Conservation (phyloP, 2,329 filamentous ascomycete genomes). For the Massarina eburnea region DNA sequence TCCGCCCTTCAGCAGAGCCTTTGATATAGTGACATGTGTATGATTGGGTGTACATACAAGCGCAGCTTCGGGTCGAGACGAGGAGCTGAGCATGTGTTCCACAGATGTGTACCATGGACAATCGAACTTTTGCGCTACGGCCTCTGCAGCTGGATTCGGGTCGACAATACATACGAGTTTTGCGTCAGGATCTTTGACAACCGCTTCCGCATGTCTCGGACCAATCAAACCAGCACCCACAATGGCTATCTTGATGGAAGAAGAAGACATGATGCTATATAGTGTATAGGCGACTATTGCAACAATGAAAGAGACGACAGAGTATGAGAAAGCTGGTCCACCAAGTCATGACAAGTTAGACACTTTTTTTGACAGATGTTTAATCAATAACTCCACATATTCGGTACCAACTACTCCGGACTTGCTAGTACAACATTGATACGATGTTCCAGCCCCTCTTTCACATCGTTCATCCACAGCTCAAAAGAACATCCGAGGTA, state of each 20-base stretch:
- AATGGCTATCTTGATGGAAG: slow-evolving; percentile 46
- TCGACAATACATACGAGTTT: slow-evolving; percentile 51
- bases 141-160: slow-evolving; percentile 43
- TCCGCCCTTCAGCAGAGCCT: slow-evolving; percentile 50
- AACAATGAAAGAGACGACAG: not conserved
- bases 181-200: slow-evolving; percentile 43
- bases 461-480: not conserved
- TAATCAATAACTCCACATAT: not conserved
- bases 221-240: slow-evolving; percentile 55
- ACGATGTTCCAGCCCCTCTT: not conserved
- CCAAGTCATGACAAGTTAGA: not conserved
- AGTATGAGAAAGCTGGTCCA: not conserved
- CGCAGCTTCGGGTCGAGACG: slow-evolving; percentile 53
- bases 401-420: not conserved
- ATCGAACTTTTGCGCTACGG: slow-evolving; percentile 40
- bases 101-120: slow-evolving; percentile 48
- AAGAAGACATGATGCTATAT: not conserved
- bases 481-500: not conserved
- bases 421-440: not conserved
- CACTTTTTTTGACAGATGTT: not conserved
- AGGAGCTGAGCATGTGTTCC: slow-evolving; percentile 45
- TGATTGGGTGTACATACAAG: slow-evolving; percentile 63
- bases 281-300: not conserved
- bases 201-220: slow-evolving; percentile 52
- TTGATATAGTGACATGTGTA: slow-evolving; percentile 56